Conservation (phyloP, 2,329 filamentous ascomycete species). For the Lachnellula occidentalis region DNA sequence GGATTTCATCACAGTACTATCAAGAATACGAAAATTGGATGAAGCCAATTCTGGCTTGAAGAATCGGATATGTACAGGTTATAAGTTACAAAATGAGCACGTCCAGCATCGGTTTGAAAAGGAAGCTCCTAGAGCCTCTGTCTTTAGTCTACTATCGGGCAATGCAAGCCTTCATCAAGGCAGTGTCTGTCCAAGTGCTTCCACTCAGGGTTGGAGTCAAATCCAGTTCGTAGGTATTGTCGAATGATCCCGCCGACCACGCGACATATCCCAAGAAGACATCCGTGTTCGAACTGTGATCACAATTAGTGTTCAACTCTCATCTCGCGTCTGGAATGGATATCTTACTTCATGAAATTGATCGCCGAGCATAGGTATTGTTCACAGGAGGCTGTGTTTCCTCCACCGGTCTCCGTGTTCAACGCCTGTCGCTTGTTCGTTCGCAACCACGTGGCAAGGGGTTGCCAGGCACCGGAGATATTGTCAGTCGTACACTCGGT, state of each 20-base stretch:
- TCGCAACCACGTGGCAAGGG: conserved; percentile 43
- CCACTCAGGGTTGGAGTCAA: conserved; percentile 22
- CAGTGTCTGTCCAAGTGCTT: conserved; percentile 17
- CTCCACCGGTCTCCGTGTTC: conserved; percentile 47
- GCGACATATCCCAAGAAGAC: conserved; percentile 35
- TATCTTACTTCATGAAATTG: conserved; percentile 28
- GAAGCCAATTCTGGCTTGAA: neutral
- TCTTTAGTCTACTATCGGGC: conserved; percentile 4
- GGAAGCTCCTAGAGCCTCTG: neutral
- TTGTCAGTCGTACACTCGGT: conserved; percentile 49
- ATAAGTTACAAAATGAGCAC: neutral
- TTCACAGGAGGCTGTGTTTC: conserved; percentile 30
- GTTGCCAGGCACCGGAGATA: conserved; percentile 39
- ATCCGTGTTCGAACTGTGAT: conserved; percentile 29
- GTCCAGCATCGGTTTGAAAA: neutral
- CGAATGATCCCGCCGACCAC: conserved; percentile 35
- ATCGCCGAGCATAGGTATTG: conserved; percentile 31
- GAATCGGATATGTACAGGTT: neutral
- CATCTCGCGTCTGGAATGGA: neutral
- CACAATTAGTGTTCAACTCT: neutral
- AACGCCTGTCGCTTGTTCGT: conserved; percentile 43
- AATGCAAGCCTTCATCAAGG: conserved; percentile 23
- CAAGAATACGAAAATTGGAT: no score
- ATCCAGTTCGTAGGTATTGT: conserved; percentile 20
- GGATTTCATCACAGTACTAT: no score